Evolutionary conservation across 1,284 basidiomycete genomes (phyloP), one percentile per base, ranked within the genome.

Genomic region (Sanguinoderma infundibulare): DNA sequence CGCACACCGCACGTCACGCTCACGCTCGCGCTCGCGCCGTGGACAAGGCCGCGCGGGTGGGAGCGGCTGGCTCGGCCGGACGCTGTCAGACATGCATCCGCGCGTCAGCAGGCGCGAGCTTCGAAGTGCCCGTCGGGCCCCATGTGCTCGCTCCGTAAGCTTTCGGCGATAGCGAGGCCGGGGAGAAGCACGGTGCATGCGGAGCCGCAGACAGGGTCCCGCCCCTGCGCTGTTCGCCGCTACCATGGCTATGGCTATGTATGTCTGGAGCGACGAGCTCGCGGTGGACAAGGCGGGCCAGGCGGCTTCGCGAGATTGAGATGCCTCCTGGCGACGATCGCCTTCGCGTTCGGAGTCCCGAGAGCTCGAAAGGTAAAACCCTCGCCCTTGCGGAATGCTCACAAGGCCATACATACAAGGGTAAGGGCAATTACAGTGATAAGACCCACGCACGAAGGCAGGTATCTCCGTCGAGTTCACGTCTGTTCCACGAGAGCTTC

Each of bases 121-220:
- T 28, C n/a, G n/a, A n/a, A n/a, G n/a, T n/a, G n/a, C n/a, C n/a
- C n/a, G 42, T 46, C 42, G 42, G 42, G 42, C 24, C n/a, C 42
- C 42, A 46, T 46, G 46, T 49, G 46, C 26, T 49, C 46, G 28
- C 28, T 8, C 17, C 46, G 28, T 20, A 49, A 49, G 46, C 46
- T 49, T 49, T 49, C 46, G 46, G 46, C 28, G 46, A 49, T 49
- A 49, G 46, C n/a, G 46, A 32, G 46, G 46, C 46, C 32, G 46
- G 28, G 26, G 26, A 28, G 26, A 32, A n/a, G 30, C 9, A 17
- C 28, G 14, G 28, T 28, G 20, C 12, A 26, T 46, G 42, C 42
- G 42, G 42, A 46, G 42, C 42, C 42, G 42, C 14, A 46, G 24
- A 26, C 24, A 46, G 26, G 42, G 12, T 14, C 42, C 24, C 12